These are phyloP conservation scores for Diaporthe helianthi DNA, from an alignment of 2,329 filamentous ascomycete species.

Conservation along the genomic window DNA sequence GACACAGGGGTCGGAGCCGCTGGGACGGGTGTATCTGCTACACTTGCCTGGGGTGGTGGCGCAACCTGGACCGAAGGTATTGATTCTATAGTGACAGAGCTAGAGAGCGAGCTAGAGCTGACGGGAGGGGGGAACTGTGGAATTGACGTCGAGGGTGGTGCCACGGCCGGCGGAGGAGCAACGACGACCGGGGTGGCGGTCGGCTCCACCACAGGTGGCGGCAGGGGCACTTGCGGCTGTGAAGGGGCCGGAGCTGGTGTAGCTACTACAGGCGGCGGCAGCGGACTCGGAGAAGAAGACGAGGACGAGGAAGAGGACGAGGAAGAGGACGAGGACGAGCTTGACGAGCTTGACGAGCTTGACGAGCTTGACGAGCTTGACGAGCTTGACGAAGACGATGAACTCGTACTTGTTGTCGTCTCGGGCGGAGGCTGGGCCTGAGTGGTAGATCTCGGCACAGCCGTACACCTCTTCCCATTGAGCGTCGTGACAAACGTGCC, in stretches of 20 bases:
- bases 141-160: slow-evolving; percentile 31
- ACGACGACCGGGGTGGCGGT: slow-evolving; percentile 7
- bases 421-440: slow-evolving; percentile 27
- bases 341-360: slow-evolving; percentile 31
- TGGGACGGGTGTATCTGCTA: slow-evolving; percentile 47
- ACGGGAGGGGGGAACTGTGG: slow-evolving; percentile 37
- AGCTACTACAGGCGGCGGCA: slow-evolving; percentile 7
- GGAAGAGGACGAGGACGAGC: slow-evolving; percentile 27
- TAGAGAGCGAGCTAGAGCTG: slow-evolving; percentile 28
- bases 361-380: slow-evolving; percentile 33
- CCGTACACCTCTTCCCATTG: slow-evolving; percentile 60
- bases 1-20: slow-evolving; percentile 32
- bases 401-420: slow-evolving; percentile 37
- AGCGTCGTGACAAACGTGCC: slow-evolving; percentile 59
- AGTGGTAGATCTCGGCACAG: slow-evolving; percentile 50
- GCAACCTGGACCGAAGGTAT: slow-evolving; percentile 37
- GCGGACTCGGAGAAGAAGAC: slow-evolving; percentile 18
- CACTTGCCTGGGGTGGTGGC: slow-evolving; percentile 41
- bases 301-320: slow-evolving; percentile 29
- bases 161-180: slow-evolving; percentile 34
- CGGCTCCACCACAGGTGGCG: slow-evolving; percentile 29
- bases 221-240: slow-evolving; percentile 35
- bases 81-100: slow-evolving; percentile 31
- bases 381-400: slow-evolving; percentile 35
- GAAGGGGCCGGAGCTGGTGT: slow-evolving; percentile 23